Evolutionary conservation across 2,329 filamentous ascomycete genomes (phyloP).

Genomic region (Beauveria australis): DNA sequence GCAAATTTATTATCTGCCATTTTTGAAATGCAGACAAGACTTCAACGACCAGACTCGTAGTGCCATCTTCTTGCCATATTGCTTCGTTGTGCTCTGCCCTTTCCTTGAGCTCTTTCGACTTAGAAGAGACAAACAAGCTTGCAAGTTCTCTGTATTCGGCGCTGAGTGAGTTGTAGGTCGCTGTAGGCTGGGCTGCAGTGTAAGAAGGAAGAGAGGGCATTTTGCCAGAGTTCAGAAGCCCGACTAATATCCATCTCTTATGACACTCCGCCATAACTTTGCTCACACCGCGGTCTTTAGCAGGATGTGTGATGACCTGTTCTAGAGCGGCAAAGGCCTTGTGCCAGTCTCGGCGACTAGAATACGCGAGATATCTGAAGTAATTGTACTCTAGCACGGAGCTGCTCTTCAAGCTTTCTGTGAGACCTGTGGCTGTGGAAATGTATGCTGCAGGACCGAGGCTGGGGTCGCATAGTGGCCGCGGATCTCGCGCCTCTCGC

Average conservation of each 20-base stretch:
- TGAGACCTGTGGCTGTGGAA: conserved; percentile 48
- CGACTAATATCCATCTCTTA: conserved; percentile 81
- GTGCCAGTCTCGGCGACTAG: conserved; percentile 52
- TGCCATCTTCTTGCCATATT: conserved; percentile 65
- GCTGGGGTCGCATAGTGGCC: conserved; percentile 36
- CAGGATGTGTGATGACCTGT: conserved; percentile 59
- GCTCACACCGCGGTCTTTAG: conserved; percentile 53
- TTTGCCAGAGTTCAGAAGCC: conserved; percentile 62
- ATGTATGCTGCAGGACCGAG: conserved; percentile 50
- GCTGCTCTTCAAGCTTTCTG: conserved; percentile 40
- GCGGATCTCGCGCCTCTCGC: conserved; percentile 23
- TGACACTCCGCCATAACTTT: conserved; percentile 82
- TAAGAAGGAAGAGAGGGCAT: conserved; percentile 46
- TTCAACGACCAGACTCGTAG: conserved; percentile 60
- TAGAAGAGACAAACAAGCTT: conserved; percentile 52
- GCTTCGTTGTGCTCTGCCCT: conserved; percentile 51
- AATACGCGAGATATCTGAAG: conserved; percentile 55
- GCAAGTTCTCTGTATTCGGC: conserved; percentile 66
- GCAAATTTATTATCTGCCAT: conserved; percentile 66
- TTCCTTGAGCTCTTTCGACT: conserved; percentile 49
- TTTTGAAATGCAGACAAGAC: conserved; percentile 64
- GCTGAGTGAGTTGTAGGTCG: conserved; percentile 48
- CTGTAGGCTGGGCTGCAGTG: conserved; percentile 43
- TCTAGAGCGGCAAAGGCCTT: conserved; percentile 55
- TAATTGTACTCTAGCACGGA: conserved; percentile 61